phyloP scores from a whole-genome alignment of 306 rosid genomes.

The Fragaria iinumae region DNA sequence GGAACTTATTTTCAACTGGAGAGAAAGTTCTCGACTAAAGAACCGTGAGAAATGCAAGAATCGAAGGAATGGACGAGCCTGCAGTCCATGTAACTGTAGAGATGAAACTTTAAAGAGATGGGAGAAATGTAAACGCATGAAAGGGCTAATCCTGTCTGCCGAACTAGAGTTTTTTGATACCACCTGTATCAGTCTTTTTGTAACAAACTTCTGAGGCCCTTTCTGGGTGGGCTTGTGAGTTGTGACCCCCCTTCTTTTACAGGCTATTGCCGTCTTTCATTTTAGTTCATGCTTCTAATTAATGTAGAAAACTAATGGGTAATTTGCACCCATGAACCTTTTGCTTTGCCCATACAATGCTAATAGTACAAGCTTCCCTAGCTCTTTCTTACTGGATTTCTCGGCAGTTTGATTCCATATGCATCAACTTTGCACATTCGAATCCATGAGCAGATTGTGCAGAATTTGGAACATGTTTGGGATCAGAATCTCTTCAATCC shows the following conservation, averaged over 20 bases:
- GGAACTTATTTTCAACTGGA: constrained; percentile 87
- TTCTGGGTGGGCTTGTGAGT: constrained; percentile 29
- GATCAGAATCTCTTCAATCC: background rate
- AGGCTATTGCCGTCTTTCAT: constrained; percentile 23
- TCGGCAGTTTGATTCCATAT: background rate
- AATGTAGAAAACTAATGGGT: constrained; percentile 35
- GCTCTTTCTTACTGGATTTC: background rate
- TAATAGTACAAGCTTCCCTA: background rate
- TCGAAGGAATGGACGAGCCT: constrained; percentile 21
- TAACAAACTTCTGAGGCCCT: constrained; percentile 38
- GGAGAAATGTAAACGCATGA: constrained; percentile 25
- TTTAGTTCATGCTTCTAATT: constrained; percentile 21
- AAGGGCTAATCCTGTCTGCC: constrained; percentile 19
- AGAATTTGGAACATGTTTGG: background rate
- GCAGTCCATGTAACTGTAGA: constrained; percentile 9
- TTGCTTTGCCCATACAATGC: constrained; percentile 9
- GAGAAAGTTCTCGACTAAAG: constrained; percentile 70
- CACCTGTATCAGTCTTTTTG: constrained; percentile 29
- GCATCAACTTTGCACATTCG: constrained; percentile 1
- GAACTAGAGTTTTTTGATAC: constrained; percentile 3
- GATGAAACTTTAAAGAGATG: constrained; percentile 9
- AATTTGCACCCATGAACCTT: constrained; percentile 31
- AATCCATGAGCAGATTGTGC: background rate
- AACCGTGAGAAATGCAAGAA: constrained; percentile 22
- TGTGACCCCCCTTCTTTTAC: constrained; percentile 23